These are phyloP conservation scores for Bipolaris victoriae DNA, from an alignment of 2,329 filamentous ascomycete genomes.

Conservation along the genomic window DNA sequence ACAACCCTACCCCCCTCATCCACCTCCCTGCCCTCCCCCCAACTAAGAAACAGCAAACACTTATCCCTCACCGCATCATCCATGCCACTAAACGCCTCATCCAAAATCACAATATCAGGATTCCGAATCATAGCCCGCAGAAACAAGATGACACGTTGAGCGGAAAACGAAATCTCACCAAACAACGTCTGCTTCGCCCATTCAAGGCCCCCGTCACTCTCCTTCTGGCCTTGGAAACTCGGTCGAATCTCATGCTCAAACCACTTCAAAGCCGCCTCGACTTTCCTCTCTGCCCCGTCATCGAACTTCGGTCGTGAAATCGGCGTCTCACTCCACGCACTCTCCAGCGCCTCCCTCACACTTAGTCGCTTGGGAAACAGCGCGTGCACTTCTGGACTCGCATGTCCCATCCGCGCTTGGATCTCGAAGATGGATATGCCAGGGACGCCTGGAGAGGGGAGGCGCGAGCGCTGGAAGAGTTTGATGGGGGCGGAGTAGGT, in stretches of 20 bases:
- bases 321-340: conserved; percentile 90
- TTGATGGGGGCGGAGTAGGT: conserved; percentile 87
- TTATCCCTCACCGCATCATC: conserved; percentile 74
- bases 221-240: conserved; percentile 6
- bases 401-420: conserved; percentile 87
- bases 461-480: conserved; percentile 80
- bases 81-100: conserved; percentile 60
- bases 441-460: conserved; percentile 72
- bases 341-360: conserved; percentile 77
- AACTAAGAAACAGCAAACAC: conserved; percentile 77
- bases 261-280: conserved; percentile 74
- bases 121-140: conserved; percentile 59
- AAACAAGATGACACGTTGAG: conserved; percentile 85
- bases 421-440: conserved; percentile 93
- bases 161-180: conserved; percentile 76
- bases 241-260: conserved; percentile 82
- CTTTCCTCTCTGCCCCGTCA: conserved; percentile 60
- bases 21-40: conserved; percentile 51
- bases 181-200: conserved; percentile 76
- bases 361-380: conserved; percentile 84
- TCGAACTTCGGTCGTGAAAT: conserved; percentile 71
- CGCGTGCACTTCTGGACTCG: conserved; percentile 90
- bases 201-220: conserved; percentile 36
- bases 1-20: conserved; percentile 33
- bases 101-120: conserved; percentile 58